phyloP scores from a whole-genome alignment of 306 rosid species.

The Geum urbanum region DNA sequence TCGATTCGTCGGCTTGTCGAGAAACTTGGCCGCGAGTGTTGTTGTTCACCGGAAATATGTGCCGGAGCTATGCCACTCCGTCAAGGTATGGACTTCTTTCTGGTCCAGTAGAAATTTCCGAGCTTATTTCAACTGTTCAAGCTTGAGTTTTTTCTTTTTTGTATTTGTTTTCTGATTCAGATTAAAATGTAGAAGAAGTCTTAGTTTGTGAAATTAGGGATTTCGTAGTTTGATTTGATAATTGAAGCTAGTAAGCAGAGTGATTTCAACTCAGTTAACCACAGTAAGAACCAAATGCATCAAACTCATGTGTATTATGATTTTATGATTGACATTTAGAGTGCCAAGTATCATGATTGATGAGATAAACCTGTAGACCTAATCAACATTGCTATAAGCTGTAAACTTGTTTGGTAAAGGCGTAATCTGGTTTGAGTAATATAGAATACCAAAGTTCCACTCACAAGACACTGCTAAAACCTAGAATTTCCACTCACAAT shows the following conservation, averaged over 20 bases:
- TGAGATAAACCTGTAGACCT: not conserved
- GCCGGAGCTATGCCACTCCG: slow-evolving; percentile 68
- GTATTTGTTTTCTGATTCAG: not conserved
- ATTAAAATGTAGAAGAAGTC: not conserved
- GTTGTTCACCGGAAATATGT: slow-evolving; percentile 54
- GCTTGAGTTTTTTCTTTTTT: not conserved
- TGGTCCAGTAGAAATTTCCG: not conserved
- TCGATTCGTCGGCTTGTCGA: slow-evolving; percentile 84
- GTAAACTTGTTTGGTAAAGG: not conserved
- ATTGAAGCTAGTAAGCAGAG: not conserved
- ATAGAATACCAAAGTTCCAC: not conserved
- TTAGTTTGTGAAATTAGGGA: not conserved
- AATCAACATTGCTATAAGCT: not conserved
- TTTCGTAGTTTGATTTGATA: not conserved
- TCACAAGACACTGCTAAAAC: too few relatives aligned
- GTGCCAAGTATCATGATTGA: too few relatives aligned
- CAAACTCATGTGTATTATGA: too few relatives aligned
- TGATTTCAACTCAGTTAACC: not conserved
- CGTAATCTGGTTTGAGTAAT: not conserved
- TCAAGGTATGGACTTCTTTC: slow-evolving; percentile 48
- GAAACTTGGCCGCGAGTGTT: slow-evolving; percentile 74
- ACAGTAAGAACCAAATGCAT: too few relatives aligned
- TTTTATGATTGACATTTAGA: too few relatives aligned
- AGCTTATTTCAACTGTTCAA: not conserved
- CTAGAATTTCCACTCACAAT: too few relatives aligned